Evolutionary conservation across 2,329 filamentous ascomycete genomes (phyloP).

Genomic region (Lachnellula occidentalis): DNA sequence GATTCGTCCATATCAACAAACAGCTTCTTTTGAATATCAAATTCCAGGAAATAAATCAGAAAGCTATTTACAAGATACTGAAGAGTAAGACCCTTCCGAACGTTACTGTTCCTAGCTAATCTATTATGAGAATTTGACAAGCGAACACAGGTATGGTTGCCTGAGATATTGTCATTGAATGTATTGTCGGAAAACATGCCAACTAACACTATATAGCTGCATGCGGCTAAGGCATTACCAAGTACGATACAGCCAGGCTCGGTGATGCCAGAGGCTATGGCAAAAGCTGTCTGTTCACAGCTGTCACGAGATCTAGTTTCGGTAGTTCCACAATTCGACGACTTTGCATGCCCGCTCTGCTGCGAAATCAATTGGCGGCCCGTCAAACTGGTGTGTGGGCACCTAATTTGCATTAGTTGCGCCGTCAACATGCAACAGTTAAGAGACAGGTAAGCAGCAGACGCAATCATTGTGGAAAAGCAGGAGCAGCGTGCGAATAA

Average conservation of each 20-base stretch:
- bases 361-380: constrained; percentile 75
- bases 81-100: constrained; percentile 56
- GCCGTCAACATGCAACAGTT: constrained; percentile 73
- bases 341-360: constrained; percentile 79
- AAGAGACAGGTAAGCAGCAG: constrained; percentile 41
- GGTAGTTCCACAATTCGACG: constrained; percentile 74
- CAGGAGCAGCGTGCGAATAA: constrained; percentile 46
- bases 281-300: constrained; percentile 69
- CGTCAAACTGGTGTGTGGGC: constrained; percentile 67
- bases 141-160: constrained; percentile 51
- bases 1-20: constrained; percentile 67
- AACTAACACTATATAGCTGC: constrained; percentile 37
- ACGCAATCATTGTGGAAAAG: constrained; percentile 42
- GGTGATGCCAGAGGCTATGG: constrained; percentile 61
- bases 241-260: constrained; percentile 52
- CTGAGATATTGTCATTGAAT: not conserved
- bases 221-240: constrained; percentile 59
- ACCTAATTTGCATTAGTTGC: constrained; percentile 80
- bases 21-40: constrained; percentile 73
- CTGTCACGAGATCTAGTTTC: constrained; percentile 67
- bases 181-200: too few relatives aligned
- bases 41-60: constrained; percentile 79
- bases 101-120: not conserved
- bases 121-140: constrained; percentile 72
- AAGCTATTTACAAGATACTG: constrained; percentile 74